Base-by-base conservation (phyloP, 768 basidiomycete genomes). In the Mycena polygramma region DNA sequence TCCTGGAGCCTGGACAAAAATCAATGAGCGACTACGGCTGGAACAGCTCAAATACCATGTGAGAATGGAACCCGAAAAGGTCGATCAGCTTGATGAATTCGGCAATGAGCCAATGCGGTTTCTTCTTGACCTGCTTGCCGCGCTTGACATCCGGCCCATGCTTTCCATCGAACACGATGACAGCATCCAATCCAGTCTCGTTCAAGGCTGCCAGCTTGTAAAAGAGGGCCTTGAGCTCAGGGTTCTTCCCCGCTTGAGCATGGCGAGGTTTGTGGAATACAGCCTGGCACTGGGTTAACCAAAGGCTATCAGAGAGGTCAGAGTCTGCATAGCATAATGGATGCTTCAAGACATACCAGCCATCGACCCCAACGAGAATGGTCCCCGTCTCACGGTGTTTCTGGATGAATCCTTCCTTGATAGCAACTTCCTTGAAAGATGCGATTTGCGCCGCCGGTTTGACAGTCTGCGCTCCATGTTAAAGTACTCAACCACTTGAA, bases 111-210 rank as follows among this genome's bases (percentile, higher is more conserved):
- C 19, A 54, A 41, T 54, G 53, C 9, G 41, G 55, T 53, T 57
- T 24, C 13, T 11, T 71, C 57, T 70, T 63, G 46, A 79, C 78
- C 43, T 73, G 62, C 64, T 80, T 81, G 49, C 81, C 79, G 7
- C 85, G 78, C 75, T 88, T 88, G 45, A 78, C 68, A 6, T 65
- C 51, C 6, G 88, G 87, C 41, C 85, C 79, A 22, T 78, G 58
- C 0, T 81, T 79, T 0, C 88, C 87, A 76, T 89, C 84, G 69
- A 89, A 88, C 0, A 89, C 84, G 73, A 89, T 87, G 1, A 88
- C 76, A 9, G 81, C 80, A 2, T 81, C 75, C 45, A 86, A 71
- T 1, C 83, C 81, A 5, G 80, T 74, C 9, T 79, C 66, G 2
- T 85, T 74, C 10, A 89, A 75, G 1, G 77, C 69, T 1, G 80